A percentile compares a stretch with the other conserved stretches of the same genome.
Evolutionary conservation across 2,329 filamentous ascomycete species (phyloP).

Genomic region (Bipolaris sorokiniana): DNA sequence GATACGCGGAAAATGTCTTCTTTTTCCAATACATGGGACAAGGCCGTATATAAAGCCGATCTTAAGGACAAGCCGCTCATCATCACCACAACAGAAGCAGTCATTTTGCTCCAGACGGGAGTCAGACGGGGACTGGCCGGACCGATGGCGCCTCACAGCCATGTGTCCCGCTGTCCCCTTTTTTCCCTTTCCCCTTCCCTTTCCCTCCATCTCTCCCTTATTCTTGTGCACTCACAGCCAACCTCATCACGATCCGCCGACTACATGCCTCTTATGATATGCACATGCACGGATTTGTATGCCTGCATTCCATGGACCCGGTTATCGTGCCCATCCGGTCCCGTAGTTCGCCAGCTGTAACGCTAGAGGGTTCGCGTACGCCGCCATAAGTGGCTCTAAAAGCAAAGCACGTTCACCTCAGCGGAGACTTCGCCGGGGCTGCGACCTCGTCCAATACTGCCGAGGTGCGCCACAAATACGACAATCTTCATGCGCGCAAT

Average conservation of each 20-base stretch:
- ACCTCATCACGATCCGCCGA: slow-evolving; percentile 18
- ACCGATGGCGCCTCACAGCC: slow-evolving; percentile 13
- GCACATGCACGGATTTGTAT: slow-evolving; percentile 17
- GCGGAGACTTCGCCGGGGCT: slow-evolving; percentile 6
- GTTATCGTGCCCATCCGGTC: slow-evolving; percentile 12
- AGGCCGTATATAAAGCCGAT: slow-evolving; percentile 8
- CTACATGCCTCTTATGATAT: slow-evolving; percentile 15
- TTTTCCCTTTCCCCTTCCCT: slow-evolving; percentile 6
- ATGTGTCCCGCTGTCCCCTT: slow-evolving; percentile 7
- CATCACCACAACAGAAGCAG: slow-evolving; percentile 18
- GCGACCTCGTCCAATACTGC: slow-evolving; percentile 13
- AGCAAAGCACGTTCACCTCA: neutral
- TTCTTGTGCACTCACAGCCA: slow-evolving; percentile 10
- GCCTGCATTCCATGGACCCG: slow-evolving; percentile 12
- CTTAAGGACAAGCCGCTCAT: slow-evolving; percentile 17
- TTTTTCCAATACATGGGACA: slow-evolving; percentile 2
- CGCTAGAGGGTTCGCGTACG: neutral
- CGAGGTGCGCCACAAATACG: slow-evolving; percentile 18
- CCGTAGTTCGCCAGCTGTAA: slow-evolving; percentile 4
- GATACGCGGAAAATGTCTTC: neutral
- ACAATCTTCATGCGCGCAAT: slow-evolving; percentile 16
- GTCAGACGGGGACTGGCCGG: slow-evolving; percentile 9
- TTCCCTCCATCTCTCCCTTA: too few relatives aligned
- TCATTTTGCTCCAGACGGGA: neutral
- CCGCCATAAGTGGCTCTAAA: slow-evolving; percentile 1